Conservation (phyloP, 306 rosid species). For the Ormosia semicastrata region DNA sequence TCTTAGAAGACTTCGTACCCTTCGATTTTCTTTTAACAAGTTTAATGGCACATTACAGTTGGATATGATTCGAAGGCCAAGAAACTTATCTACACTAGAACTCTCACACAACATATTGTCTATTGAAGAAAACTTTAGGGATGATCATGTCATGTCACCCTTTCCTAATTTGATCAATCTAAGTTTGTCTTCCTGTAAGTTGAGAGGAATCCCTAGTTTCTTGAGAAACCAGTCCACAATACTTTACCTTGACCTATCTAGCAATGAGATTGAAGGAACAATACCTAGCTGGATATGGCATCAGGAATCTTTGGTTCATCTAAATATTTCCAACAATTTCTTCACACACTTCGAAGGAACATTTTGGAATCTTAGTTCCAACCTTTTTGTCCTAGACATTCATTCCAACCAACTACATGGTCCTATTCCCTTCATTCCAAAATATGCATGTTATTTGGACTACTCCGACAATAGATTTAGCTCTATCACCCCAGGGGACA, state of each 20-base stretch:
- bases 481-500: background rate
- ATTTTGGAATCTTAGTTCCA: background rate
- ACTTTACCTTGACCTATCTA: slow-evolving; percentile 18
- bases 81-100: slow-evolving; percentile 31
- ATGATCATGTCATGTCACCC: background rate
- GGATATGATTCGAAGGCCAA: background rate
- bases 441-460: background rate
- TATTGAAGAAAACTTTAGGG: background rate
- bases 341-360: background rate
- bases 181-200: slow-evolving; percentile 34
- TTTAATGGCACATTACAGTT: slow-evolving; percentile 39
- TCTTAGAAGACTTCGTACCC: slow-evolving; percentile 8
- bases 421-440: background rate
- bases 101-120: slow-evolving; percentile 46
- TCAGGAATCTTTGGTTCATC: too few relatives aligned
- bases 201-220: slow-evolving; percentile 34
- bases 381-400: slow-evolving; percentile 1
- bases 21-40: slow-evolving; percentile 50
- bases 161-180: slow-evolving; percentile 13
- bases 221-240: slow-evolving; percentile 31
- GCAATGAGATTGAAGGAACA: slow-evolving; percentile 20
- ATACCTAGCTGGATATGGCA: too few relatives aligned
- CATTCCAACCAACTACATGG: slow-evolving; percentile 38
- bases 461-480: slow-evolving; percentile 36
- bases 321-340: too few relatives aligned